phyloP scores from a whole-genome alignment of 768 basidiomycete genomes.

The Kwoniella mangroviensis region DNA sequence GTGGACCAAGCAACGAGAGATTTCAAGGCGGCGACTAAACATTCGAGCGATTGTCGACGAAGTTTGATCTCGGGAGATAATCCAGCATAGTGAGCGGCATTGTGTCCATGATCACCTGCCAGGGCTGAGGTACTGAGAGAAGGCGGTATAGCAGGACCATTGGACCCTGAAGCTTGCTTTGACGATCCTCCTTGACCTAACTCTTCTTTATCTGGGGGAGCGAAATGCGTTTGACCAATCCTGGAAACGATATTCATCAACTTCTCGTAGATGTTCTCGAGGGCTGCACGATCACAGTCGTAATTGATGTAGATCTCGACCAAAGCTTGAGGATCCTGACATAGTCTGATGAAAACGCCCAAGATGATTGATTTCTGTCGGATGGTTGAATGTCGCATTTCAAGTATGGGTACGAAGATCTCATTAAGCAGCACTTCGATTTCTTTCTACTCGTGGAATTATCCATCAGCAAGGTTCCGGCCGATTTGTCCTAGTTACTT shows the following conservation, averaged over 20 bases:
- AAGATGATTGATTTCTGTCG: slow-evolving; percentile 94
- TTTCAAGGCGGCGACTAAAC: slow-evolving; percentile 81
- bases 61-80: slow-evolving; percentile 77
- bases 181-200: slow-evolving; percentile 40
- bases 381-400: slow-evolving; percentile 94
- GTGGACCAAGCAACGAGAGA: slow-evolving; percentile 86
- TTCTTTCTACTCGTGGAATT: slow-evolving; percentile 73
- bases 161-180: slow-evolving; percentile 57
- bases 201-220: slow-evolving; percentile 54
- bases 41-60: slow-evolving; percentile 90
- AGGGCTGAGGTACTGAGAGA: slow-evolving; percentile 67
- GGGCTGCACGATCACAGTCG: slow-evolving; percentile 92
- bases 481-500: slow-evolving; percentile 20
- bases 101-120: slow-evolving; percentile 59
- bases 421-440: slow-evolving; percentile 98
- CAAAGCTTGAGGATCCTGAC: slow-evolving; percentile 94
- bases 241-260: slow-evolving; percentile 96
- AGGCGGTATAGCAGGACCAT: slow-evolving; percentile 63
- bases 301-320: slow-evolving; percentile 99
- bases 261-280: slow-evolving; percentile 97
- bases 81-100: slow-evolving; percentile 65
- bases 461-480: slow-evolving; percentile 2
- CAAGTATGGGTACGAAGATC: slow-evolving; percentile 96
- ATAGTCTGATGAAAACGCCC: slow-evolving; percentile 79
- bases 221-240: slow-evolving; percentile 69